Base-by-base conservation (phyloP, 768 basidiomycete species). In the Suillus clintonianus region DNA sequence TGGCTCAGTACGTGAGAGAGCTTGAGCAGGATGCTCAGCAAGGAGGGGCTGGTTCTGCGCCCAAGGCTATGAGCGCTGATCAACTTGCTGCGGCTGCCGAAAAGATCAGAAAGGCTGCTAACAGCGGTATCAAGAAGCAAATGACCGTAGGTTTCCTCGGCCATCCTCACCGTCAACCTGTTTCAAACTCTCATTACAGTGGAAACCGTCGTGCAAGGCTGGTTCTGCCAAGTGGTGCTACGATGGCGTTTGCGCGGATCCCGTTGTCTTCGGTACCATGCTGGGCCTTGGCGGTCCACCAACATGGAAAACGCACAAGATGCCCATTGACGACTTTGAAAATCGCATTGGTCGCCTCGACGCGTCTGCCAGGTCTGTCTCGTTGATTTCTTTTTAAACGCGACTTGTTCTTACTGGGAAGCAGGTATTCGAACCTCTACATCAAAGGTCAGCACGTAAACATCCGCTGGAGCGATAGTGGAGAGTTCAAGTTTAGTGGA, bases 401-500 rank as follows among this genome's bases (percentile, higher is more conserved):
- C 14, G 39, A 34, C 24, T n/a, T 22, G 30, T n/a, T 53, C 50
- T 47, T 39, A 42, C 32, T 65, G 47, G 32, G 14, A 43, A 56
- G 41, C 60, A 85, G 82, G 42, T 84, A 85, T 62, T 67, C 69
- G 53, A 32, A 66, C 14, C 71, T 85, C 30, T 73, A 68, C 17
- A 72, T 85, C 61, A 80, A 75, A 3, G 78, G 80, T 34, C 70
- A 64, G 19, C 77, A 82, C 42, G 77, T 84, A 58, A 85, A 79
- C 43, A 65, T 85, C 42, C 80, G 77, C 59, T 85, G 82, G 72
- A 76, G 78, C 0, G 80, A 80, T 9, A 75, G 79, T 17, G 83
- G 83, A n/a, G 82, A 84, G 59, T 85, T 87, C 77, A 86, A 86
- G 70, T 81, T 85, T 69, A 86, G 82, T 64, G 83, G 84, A 24